phyloP scores from a whole-genome alignment of 345 rosid genomes.

The Balakata baccata region DNA sequence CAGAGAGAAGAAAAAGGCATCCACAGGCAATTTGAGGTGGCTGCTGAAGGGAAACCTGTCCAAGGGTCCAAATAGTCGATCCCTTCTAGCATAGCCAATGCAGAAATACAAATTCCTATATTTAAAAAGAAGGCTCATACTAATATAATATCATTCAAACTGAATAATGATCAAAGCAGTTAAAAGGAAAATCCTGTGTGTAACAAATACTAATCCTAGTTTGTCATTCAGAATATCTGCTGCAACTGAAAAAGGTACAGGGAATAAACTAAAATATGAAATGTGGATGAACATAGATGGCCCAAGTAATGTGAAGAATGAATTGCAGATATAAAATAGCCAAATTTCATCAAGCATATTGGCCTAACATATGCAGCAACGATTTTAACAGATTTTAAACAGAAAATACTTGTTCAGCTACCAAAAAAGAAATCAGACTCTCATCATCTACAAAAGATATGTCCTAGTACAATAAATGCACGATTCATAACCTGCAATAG shows the following conservation, averaged over 20 bases:
- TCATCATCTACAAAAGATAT: not conserved
- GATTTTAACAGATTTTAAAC: too few species aligned
- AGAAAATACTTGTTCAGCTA: too few species aligned
- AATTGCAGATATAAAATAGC: too few species aligned
- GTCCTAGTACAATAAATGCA: not conserved
- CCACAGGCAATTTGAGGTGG: constrained; percentile 95
- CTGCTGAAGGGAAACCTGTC: constrained; percentile 89
- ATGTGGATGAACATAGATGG: not conserved
- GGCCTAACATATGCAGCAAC: too few species aligned
- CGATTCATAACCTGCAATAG: constrained; percentile 65
- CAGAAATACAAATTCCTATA: not conserved
- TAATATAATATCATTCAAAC: not conserved
- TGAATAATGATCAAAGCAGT: not conserved
- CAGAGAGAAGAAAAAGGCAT: constrained; percentile 88
- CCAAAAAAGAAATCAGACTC: too few species aligned
- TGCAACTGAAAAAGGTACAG: not conserved
- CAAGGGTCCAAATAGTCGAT: constrained; percentile 24
- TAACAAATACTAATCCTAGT: not conserved
- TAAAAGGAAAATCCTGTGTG: not conserved
- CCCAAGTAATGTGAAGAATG: not conserved
- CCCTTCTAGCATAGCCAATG: not conserved
- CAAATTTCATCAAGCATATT: too few species aligned
- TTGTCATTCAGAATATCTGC: not conserved
- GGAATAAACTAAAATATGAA: not conserved
- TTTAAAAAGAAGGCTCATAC: not conserved